Evolutionary conservation across 2,329 filamentous ascomycete species (phyloP), one percentile per base, ranked within the genome.

Genomic region (Conoideocrella luteorostrata): DNA sequence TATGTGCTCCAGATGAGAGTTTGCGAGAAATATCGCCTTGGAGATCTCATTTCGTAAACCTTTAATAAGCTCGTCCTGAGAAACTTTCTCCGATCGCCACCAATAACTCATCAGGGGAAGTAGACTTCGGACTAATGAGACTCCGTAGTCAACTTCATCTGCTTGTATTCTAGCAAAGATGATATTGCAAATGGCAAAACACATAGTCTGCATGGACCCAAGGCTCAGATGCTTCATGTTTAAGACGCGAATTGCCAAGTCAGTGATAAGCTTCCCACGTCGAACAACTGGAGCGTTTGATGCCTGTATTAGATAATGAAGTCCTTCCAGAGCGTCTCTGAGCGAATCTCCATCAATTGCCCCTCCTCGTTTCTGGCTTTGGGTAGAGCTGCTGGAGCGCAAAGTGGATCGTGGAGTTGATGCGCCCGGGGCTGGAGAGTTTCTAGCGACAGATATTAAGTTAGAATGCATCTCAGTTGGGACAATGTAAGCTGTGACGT

Each of bases 31-130:
- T 22, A 95, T 67, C 1, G 80, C 79, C 52, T 81, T 81, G 26
- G 94, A 70, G 60, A 95, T 84, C 60, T 89, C 88, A 50, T 91
- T 86, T 52, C 84, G 81, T 39, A 93, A 62, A 2, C 71, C 72
- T 49, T 75, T 79, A 50, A 79, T 72, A 54, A 78, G 72, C 54
- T 78, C 74, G 50, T 80, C 74, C 52, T 80, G 73, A 12, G 76
- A 74, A 21, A 75, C 64, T 36, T 78, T 76, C 52, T 85, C 86
- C n/a, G 77, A 75, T 50, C 81, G 72, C 90, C 91, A 98, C 66
- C 88, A 80, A 39, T 78, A 75, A 44, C 77, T 78, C 50, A 95
- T 79, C 35, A 90, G 62, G 1, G 87, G 84, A 20, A 95, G 58
- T 7, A 90, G 60, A 6, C 77, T 72, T 43, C 71, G 67, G 13